These are phyloP conservation scores for Termitomyces sp. DNA, from an alignment of 768 basidiomycete genomes.

Conservation along the genomic window DNA sequence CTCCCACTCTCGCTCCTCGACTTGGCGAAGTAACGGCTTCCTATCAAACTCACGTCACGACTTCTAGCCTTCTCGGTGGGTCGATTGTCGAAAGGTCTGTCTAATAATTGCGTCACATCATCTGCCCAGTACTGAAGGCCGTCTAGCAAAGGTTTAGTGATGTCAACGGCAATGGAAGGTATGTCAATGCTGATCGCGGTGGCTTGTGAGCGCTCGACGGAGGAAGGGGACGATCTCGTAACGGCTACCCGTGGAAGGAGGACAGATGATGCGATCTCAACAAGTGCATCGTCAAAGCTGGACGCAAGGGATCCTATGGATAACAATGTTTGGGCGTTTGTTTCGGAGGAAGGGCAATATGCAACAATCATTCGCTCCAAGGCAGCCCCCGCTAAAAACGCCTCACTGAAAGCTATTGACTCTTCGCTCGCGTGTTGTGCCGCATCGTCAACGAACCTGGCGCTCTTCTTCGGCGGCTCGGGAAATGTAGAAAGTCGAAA, in stretches of 20 bases:
- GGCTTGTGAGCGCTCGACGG: slow-evolving; percentile 14
- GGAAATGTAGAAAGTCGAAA: slow-evolving; percentile 36
- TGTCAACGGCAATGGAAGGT: slow-evolving; percentile 58
- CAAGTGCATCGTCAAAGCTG: slow-evolving; percentile 11
- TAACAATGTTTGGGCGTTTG: slow-evolving; percentile 41
- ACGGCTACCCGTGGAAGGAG: slow-evolving; percentile 34
- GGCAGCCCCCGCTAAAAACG: slow-evolving; percentile 33
- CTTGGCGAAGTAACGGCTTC: slow-evolving; percentile 72
- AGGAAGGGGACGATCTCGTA: slow-evolving; percentile 20
- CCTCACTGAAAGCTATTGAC: slow-evolving; percentile 6
- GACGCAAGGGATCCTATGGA: slow-evolving; percentile 44
- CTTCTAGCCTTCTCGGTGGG: slow-evolving; percentile 33
- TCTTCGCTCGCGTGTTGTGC: not conserved
- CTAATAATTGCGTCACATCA: slow-evolving; percentile 73
- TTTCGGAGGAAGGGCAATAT: slow-evolving; percentile 36
- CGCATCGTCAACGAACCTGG: slow-evolving; percentile 26
- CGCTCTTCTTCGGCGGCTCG: slow-evolving; percentile 17
- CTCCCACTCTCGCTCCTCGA: slow-evolving; percentile 45
- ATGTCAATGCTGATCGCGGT: slow-evolving; percentile 38
- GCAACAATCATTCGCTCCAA: slow-evolving; percentile 48
- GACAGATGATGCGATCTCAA: slow-evolving; percentile 13
- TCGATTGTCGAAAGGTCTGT: slow-evolving; percentile 31
- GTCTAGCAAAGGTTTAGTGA: slow-evolving; percentile 69
- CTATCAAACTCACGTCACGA: slow-evolving; percentile 65
- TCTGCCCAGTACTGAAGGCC: slow-evolving; percentile 87